Conservation (phyloP, 2,329 filamentous ascomycete genomes). For the Lasiodiplodia citricola region DNA sequence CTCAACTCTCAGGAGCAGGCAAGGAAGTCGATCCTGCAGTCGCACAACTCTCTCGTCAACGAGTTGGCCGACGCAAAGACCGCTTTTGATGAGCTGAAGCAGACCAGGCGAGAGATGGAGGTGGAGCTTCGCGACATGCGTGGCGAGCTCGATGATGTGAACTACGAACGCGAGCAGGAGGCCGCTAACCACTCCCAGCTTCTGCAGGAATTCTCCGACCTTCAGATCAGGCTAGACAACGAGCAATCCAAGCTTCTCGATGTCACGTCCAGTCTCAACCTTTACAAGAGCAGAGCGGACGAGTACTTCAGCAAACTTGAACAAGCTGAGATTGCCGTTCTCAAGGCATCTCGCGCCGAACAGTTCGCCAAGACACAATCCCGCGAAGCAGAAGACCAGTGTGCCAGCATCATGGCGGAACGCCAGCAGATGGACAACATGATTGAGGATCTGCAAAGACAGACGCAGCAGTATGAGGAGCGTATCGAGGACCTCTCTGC, state of each 20-base stretch:
- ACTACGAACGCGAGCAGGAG: conserved; percentile 81
- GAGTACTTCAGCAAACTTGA: conserved; percentile 98
- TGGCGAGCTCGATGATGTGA: conserved; percentile 83
- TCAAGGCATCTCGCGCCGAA: conserved; percentile 90
- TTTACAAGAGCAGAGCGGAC: conserved; percentile 91
- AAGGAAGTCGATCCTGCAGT: conserved; percentile 77
- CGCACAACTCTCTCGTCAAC: conserved; percentile 82
- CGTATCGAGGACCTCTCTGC: conserved; percentile 89
- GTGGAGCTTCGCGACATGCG: conserved; percentile 84
- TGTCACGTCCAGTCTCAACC: conserved; percentile 78
- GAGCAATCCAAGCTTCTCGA: conserved; percentile 86
- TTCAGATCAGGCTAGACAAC: conserved; percentile 90
- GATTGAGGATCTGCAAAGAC: conserved; percentile 87
- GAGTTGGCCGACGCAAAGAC: conserved; percentile 87
- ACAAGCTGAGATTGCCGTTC: conserved; percentile 92
- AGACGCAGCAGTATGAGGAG: conserved; percentile 89
- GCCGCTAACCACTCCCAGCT: conserved; percentile 85
- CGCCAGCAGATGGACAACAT: conserved; percentile 85
- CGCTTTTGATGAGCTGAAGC: conserved; percentile 85
- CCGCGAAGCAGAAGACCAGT: conserved; percentile 88
- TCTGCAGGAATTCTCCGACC: conserved; percentile 87
- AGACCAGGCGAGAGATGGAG: conserved; percentile 78
- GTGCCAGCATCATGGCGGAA: conserved; percentile 87
- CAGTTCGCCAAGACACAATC: conserved; percentile 92
- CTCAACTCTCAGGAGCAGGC: conserved; percentile 94